Evolutionary conservation across 228 moss, liverwort and hornwort species (phyloP), one percentile per base, ranked within the genome.

Genomic region (Sphagnum fallax): DNA sequence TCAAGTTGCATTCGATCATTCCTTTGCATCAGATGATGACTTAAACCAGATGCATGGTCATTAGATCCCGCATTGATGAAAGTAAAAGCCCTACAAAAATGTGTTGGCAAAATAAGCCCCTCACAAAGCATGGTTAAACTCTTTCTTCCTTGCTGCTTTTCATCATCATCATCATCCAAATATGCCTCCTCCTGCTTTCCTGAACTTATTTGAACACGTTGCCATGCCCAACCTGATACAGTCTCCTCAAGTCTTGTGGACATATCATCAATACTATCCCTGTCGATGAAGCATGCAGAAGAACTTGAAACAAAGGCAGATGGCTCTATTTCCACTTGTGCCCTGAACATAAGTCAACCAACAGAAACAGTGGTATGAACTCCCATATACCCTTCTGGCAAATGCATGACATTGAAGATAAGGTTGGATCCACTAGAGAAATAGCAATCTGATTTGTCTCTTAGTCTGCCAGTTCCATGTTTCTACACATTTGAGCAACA

Each of bases 291-390:
- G 60, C 8, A 68, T 63, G 65, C 51, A 60, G 68, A 68, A 67
- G 67, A 65, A 5, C 70, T 65, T 49, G 16, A 15, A 47, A 86
- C 70, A 69, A 87, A 90, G 62, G 84, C 76, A 69, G 87, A 84
- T 61, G 98, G 98, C 55, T 87, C 89, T 53, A 94, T 84, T 82
- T 98, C 98, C 63, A 98, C 92, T 53, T 81, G 65, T 71, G 94
- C 98, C 64, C 98, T 98, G 82, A 75, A 81, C 18, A 52, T 18
- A 64, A 52, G 60, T 57, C 16, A 49, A 4, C 60, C 0, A 70
- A 13, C 13, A 51, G 5, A 4, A 6, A 50, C 64, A 7, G 16
- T 51, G 14, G 16, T 69, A 62, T 55, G 8, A 12, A 32, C 62
- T 63, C 53, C 4, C 6, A n/a, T 48, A 59, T 6, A 63, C 53